These are phyloP conservation scores for Melanomma pulvis-pyrius DNA, from an alignment of 495 filamentous ascomycete species.

Conservation along the genomic window DNA sequence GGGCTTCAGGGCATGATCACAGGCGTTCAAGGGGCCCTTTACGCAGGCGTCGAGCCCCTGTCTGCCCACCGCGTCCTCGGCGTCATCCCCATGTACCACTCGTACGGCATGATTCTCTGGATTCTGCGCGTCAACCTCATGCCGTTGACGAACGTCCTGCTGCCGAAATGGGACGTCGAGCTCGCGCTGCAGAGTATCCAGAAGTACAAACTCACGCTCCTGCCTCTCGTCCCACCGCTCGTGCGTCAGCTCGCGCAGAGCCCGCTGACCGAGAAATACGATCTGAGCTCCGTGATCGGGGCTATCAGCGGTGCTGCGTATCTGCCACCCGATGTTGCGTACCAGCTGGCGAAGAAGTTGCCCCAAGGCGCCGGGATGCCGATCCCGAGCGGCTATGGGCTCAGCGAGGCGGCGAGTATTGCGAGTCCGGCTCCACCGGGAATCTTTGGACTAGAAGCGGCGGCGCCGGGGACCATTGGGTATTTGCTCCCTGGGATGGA, in stretches of 20 bases:
- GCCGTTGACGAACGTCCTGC: slow-evolving; percentile 16
- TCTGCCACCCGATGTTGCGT: slow-evolving; percentile 17
- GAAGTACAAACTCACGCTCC: slow-evolving; percentile 21
- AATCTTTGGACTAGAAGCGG: slow-evolving; percentile 15
- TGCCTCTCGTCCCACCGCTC: slow-evolving; percentile 22
- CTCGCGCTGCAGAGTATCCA: slow-evolving; percentile 15
- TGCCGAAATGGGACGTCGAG: slow-evolving; percentile 28
- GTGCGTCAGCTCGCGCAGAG: slow-evolving; percentile 16
- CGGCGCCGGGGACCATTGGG: slow-evolving; percentile 16
- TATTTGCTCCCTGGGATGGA: slow-evolving; percentile 30
- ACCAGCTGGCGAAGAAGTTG: slow-evolving; percentile 21
- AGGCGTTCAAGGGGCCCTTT: slow-evolving; percentile 11
- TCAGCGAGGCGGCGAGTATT: slow-evolving; percentile 22
- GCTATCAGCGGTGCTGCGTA: slow-evolving; percentile 12
- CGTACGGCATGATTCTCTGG: slow-evolving; percentile 34
- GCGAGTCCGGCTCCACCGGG: slow-evolving; percentile 18
- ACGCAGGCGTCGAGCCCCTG: slow-evolving; percentile 8
- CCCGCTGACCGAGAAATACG: slow-evolving; percentile 26
- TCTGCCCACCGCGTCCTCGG: slow-evolving; percentile 7
- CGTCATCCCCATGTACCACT: slow-evolving; percentile 28
- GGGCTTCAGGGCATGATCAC: slow-evolving; percentile 24
- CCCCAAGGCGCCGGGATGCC: slow-evolving; percentile 12
- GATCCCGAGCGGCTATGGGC: slow-evolving; percentile 24
- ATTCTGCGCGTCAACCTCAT: slow-evolving; percentile 22
- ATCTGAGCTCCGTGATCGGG: slow-evolving; percentile 13